Percentiles rank a stretch among this genome's conserved stretches.
phyloP scores from a whole-genome alignment of 2,329 filamentous ascomycete species.

The Colletotrichum lini region DNA sequence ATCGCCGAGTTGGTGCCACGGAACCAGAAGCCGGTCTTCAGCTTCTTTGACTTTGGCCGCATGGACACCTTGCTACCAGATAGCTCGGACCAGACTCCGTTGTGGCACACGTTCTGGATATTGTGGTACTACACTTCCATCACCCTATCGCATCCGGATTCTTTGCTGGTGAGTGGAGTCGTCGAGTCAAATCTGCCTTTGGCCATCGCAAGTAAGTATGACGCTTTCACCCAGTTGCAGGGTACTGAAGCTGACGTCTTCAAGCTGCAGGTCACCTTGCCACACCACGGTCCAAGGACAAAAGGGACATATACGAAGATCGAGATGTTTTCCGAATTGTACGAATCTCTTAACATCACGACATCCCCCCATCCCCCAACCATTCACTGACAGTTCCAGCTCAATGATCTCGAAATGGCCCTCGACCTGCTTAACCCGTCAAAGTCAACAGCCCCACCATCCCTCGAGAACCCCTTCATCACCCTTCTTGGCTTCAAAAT shows the following conservation, averaged over 20 bases:
- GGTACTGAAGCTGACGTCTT: neutral
- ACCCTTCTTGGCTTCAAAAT: slow-evolving; percentile 32
- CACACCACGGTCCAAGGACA: slow-evolving; percentile 19
- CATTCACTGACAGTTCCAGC: neutral
- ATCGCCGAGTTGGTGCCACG: slow-evolving; percentile 24
- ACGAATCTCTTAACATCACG: neutral
- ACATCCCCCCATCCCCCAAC: no score
- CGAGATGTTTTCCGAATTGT: slow-evolving; percentile 26
- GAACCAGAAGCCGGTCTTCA: slow-evolving; percentile 22
- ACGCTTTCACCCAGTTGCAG: neutral
- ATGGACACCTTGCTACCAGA: slow-evolving; percentile 17
- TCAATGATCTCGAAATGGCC: slow-evolving; percentile 28
- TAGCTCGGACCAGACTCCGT: slow-evolving; percentile 15
- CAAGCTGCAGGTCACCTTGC: slow-evolving; percentile 27
- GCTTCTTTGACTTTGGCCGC: slow-evolving; percentile 33
- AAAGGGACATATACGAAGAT: slow-evolving; percentile 30
- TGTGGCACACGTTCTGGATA: slow-evolving; percentile 34
- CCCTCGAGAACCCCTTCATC: slow-evolving; percentile 30
- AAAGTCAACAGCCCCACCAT: slow-evolving; percentile 21
- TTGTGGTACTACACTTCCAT: slow-evolving; percentile 34
- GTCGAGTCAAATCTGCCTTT: slow-evolving; percentile 26
- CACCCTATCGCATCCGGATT: slow-evolving; percentile 26
- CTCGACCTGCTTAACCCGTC: slow-evolving; percentile 19
- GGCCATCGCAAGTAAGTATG: slow-evolving; percentile 24
- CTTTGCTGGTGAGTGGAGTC: slow-evolving; percentile 22